Conservation (phyloP, 2,329 filamentous ascomycete genomes). For the Trematosphaeria pertusa region DNA sequence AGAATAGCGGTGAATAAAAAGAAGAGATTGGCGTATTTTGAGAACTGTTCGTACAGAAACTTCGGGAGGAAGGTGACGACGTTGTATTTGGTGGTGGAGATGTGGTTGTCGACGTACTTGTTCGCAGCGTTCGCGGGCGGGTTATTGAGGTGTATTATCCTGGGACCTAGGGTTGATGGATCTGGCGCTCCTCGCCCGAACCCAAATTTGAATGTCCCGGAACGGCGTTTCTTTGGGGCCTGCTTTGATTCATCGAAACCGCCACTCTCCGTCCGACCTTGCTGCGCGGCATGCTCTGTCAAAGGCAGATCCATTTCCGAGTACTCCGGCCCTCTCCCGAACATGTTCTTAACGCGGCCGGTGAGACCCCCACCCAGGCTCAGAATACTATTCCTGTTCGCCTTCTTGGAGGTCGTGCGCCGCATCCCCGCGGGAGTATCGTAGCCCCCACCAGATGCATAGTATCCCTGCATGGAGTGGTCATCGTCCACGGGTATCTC, state of each 20-base stretch:
- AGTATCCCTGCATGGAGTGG: slow-evolving; percentile 76
- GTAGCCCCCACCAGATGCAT: slow-evolving; percentile 69
- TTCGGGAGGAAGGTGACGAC: slow-evolving; percentile 91
- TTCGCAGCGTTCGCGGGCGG: slow-evolving; percentile 86
- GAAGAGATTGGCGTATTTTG: slow-evolving; percentile 98
- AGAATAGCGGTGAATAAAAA: slow-evolving; percentile 96
- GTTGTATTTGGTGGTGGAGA: slow-evolving; percentile 98
- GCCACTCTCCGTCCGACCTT: slow-evolving; percentile 48
- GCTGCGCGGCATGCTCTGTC: slow-evolving; percentile 73
- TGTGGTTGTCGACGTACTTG: slow-evolving; percentile 95
- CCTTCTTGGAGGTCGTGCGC: slow-evolving; percentile 62
- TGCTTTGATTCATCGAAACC: slow-evolving; percentile 37
- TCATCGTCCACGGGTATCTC: slow-evolving; percentile 83
- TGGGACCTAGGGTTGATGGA: slow-evolving; percentile 87
- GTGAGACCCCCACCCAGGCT: slow-evolving; percentile 85
- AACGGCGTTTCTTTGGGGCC: slow-evolving; percentile 50
- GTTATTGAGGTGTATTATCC: slow-evolving; percentile 96
- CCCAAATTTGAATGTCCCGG: slow-evolving; percentile 85
- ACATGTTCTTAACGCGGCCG: slow-evolving; percentile 85
- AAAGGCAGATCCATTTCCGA: slow-evolving; percentile 98
- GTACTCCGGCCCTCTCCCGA: slow-evolving; percentile 86
- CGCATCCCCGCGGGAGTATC: slow-evolving; percentile 60
- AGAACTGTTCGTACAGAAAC: slow-evolving; percentile 98
- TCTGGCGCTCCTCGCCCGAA: slow-evolving; percentile 86
- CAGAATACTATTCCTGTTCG: slow-evolving; percentile 87